Conservation (phyloP, 2,329 filamentous ascomycete genomes). For the Xylaria sp. region DNA sequence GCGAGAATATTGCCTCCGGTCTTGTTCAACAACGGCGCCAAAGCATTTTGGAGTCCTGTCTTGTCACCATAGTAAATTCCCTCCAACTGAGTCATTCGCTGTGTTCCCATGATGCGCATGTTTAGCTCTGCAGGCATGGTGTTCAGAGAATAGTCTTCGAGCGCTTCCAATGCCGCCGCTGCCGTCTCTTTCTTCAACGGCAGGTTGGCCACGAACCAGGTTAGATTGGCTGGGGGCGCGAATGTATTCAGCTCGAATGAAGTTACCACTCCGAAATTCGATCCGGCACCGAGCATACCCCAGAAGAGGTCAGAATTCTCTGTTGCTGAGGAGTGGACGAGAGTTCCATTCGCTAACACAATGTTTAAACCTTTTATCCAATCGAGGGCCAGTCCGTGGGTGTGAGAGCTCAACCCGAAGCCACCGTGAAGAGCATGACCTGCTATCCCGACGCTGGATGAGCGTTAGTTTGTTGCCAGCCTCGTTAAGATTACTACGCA, state of each 20-base stretch:
- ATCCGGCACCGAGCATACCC: constrained; percentile 43
- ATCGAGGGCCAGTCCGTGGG: constrained; percentile 54
- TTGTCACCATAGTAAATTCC: constrained; percentile 48
- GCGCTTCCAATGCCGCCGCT: constrained; percentile 55
- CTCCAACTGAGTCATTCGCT: constrained; percentile 45
- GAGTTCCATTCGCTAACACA: constrained; percentile 40
- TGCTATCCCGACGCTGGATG: constrained; percentile 43
- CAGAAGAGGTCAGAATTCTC: constrained; percentile 43
- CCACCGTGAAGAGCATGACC: constrained; percentile 47
- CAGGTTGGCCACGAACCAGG: constrained; percentile 40
- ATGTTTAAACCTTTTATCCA: constrained; percentile 46
- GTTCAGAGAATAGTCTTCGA: constrained; percentile 38
- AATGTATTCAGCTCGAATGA: constrained; percentile 42
- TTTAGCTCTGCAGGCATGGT: constrained; percentile 50
- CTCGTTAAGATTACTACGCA: constrained; percentile 30
- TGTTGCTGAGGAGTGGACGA: constrained; percentile 39
- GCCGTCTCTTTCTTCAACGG: constrained; percentile 37
- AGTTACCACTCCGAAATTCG: constrained; percentile 42
- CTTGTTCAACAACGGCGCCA: constrained; percentile 44
- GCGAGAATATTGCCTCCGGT: constrained; percentile 43
- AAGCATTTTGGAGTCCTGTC: constrained; percentile 39
- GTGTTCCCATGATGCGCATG: constrained; percentile 48
- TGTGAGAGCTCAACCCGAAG: constrained; percentile 47
- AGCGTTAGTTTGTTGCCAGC: constrained; percentile 19
- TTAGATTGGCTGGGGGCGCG: constrained; percentile 39